Conservation (phyloP, 192 early-diverging fungal species). For the Umbelopsis isabellina region DNA sequence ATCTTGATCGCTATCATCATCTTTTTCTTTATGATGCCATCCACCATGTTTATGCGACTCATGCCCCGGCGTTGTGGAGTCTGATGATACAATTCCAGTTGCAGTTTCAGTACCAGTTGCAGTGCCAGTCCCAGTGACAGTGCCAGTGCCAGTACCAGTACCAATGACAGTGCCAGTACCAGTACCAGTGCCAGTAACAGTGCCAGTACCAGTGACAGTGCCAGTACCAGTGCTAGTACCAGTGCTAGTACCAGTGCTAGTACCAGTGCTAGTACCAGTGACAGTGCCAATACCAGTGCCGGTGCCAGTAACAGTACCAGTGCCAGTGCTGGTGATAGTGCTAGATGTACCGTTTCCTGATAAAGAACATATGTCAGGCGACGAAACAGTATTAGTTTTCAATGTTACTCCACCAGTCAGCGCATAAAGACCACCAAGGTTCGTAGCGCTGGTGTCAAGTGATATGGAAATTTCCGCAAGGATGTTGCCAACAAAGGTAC, state of each 20-base stretch:
- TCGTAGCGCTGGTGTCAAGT: neutral
- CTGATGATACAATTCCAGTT: neutral
- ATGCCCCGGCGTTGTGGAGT: neutral
- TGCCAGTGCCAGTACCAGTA: too few species aligned
- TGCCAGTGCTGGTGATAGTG: neutral
- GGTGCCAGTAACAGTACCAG: neutral
- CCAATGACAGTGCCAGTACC: too few species aligned
- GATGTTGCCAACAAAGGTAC: neutral
- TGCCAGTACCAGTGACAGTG: too few species aligned
- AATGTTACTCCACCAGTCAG: neutral
- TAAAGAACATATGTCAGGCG: neutral
- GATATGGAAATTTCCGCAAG: neutral
- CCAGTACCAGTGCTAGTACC: neutral
- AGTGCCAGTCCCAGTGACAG: too few species aligned
- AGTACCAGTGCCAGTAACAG: too few species aligned
- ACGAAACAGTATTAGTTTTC: neutral
- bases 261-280: neutral
- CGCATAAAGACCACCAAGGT: slow-evolving; percentile 5
- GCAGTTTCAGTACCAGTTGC: too few species aligned
- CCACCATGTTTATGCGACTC: neutral
- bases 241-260: neutral
- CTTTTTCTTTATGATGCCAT: neutral
- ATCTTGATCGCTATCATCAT: neutral
- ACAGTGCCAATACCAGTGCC: neutral
- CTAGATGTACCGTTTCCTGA: too few species aligned